Base-by-base conservation (phyloP, 2,329 filamentous ascomycete species). In the Sclerotinia sclerotiorum region DNA sequence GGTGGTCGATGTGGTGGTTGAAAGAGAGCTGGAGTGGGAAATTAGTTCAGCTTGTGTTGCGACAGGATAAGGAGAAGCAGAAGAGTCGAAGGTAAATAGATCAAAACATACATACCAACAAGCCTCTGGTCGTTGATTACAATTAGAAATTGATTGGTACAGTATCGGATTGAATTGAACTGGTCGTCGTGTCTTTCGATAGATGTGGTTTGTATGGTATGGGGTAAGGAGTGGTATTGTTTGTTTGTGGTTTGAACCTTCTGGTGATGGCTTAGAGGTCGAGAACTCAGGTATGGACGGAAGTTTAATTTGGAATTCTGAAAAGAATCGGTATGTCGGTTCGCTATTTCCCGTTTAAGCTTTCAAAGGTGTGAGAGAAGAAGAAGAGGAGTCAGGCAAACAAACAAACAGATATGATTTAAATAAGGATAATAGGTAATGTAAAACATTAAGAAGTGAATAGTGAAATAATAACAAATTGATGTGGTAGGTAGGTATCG, bases 231-330 rank as follows among this genome's bases (percentile, higher is more conserved):
- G 44, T 48, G 58, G 58, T 61, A 61, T 61, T 35, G 58, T 61
- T 21, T 39, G 35, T 49, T 21, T 39, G 35, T 61, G 58, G 3
- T 49, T 35, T 35, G 44, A 32, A 48, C 8, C 32, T 32, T 49
- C 32, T 61, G 44, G 19, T 49, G 58, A 61, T 61, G 44, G 44
- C 10, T 32, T 35, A 49, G 8, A 61, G 58, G 58, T 61, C 58
- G 58, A 61, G 58, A 61, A 49, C 58, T 35, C 15, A 39, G 29
- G 54, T 29, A 55, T 55, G 17, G 44, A 49, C 27, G 44, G 27
- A 61, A 61, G 58, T 61, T 61, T 61, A 61, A 61, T 49, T 61
- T 61, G 58, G 44, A 49, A n/a, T 61, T 48, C 58, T 61, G 46
- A n/a, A 48, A 46, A 32, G 54, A 35, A 49, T 49, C 58, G 58